Evolutionary conservation across 2,329 filamentous ascomycete species (phyloP).

Genomic region (Ceratocystis harringtonii): DNA sequence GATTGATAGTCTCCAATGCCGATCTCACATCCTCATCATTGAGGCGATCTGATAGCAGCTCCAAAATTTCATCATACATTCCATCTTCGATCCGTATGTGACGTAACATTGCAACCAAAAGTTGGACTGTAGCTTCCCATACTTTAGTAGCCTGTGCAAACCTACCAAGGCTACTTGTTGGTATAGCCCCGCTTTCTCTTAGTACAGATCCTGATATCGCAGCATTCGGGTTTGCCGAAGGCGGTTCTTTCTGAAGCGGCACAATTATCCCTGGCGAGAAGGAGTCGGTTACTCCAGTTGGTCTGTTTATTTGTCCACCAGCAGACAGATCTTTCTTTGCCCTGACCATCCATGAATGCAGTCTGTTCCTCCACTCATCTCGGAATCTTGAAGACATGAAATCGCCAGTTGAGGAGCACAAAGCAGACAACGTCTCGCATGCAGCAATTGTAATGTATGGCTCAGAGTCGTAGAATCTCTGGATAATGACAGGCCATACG

Average conservation of each 20-base stretch:
- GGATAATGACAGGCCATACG: constrained; percentile 70
- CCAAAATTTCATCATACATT: constrained; percentile 56
- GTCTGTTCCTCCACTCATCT: constrained; percentile 50
- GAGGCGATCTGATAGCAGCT: constrained; percentile 40
- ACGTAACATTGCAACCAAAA: constrained; percentile 46
- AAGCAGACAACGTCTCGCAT: constrained; percentile 48
- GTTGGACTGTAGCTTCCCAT: constrained; percentile 45
- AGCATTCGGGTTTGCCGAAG: neutral
- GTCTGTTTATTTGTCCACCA: constrained; percentile 2
- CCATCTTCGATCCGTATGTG: constrained; percentile 51
- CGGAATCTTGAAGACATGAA: constrained; percentile 68
- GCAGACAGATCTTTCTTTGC: constrained; percentile 28
- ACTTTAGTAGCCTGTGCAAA: constrained; percentile 48
- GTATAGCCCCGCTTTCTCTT: neutral
- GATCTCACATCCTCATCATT: constrained; percentile 34
- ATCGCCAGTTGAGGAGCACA: constrained; percentile 61
- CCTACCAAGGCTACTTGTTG: constrained; percentile 32
- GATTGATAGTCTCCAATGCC: constrained; percentile 49
- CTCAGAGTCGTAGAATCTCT: constrained; percentile 51
- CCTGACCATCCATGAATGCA: constrained; percentile 27
- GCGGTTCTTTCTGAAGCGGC: neutral
- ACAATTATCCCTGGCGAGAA: neutral
- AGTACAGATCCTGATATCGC: neutral
- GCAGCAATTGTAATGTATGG: constrained; percentile 55
- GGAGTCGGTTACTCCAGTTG: neutral